A percentile compares a stretch with the other conserved stretches of the same genome.
Conservation (phyloP, 2,329 filamentous ascomycete species). For the Fusarium abutilonis region DNA sequence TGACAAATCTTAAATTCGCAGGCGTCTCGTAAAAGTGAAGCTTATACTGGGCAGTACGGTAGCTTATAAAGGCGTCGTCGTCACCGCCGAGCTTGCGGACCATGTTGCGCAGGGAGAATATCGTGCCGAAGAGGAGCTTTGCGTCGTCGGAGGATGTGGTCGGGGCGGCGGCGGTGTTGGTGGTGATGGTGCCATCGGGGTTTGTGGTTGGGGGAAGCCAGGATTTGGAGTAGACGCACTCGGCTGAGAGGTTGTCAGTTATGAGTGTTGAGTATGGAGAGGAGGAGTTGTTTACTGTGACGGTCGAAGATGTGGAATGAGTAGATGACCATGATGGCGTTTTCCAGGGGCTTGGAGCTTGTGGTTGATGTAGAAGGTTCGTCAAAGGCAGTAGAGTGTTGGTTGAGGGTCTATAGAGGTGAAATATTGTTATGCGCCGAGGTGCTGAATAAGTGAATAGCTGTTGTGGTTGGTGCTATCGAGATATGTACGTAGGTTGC, state of each 20-base stretch:
- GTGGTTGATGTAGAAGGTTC: neutral
- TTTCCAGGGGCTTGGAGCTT: slow-evolving; percentile 13
- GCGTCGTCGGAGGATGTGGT: slow-evolving; percentile 76
- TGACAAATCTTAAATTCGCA: slow-evolving; percentile 93
- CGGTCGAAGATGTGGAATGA: slow-evolving; percentile 99
- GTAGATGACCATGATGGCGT: slow-evolving; percentile 83
- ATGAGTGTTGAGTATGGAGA: neutral
- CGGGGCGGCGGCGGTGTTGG: slow-evolving; percentile 16
- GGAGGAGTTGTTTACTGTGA: slow-evolving; percentile 75
- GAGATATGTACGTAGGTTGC: neutral
- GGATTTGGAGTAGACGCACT: slow-evolving; percentile 94
- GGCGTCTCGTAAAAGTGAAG: slow-evolving; percentile 99
- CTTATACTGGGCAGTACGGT: slow-evolving; percentile 94
- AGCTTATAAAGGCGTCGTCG: slow-evolving; percentile 94
- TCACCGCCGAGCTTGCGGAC: slow-evolving; percentile 92
- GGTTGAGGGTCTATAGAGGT: neutral
- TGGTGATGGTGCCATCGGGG: slow-evolving; percentile 19
- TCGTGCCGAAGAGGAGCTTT: slow-evolving; percentile 95
- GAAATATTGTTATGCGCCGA: slow-evolving; percentile 1
- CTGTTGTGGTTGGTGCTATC: neutral
- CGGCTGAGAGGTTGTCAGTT: slow-evolving; percentile 67
- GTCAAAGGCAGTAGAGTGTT: neutral
- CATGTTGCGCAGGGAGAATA: slow-evolving; percentile 97
- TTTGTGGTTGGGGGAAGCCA: slow-evolving; percentile 70
- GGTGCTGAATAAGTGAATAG: neutral